Evolutionary conservation across 2,329 filamentous ascomycete genomes (phyloP).

Genomic region (Colletotrichum higginsianum): DNA sequence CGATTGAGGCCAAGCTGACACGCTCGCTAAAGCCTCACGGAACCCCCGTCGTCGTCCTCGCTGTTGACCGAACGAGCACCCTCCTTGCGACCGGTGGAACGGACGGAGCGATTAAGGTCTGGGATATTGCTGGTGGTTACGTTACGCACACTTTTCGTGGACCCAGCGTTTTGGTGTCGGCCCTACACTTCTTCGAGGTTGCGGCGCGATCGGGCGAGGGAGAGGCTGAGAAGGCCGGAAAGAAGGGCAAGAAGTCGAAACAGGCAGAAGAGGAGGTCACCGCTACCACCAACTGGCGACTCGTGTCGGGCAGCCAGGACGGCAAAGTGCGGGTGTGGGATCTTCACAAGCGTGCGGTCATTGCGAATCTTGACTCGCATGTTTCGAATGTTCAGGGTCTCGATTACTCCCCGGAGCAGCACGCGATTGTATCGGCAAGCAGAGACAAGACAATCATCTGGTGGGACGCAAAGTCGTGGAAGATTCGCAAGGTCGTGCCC

Average conservation of each 20-base stretch:
- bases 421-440: conserved; percentile 85
- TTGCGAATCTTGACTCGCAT: conserved; percentile 88
- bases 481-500: conserved; percentile 83
- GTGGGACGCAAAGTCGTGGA: conserved; percentile 92
- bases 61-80: conserved; percentile 89
- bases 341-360: conserved; percentile 83
- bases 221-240: conserved; percentile 57
- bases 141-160: conserved; percentile 96
- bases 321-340: conserved; percentile 95
- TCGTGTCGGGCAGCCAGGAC: conserved; percentile 94
- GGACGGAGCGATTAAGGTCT: conserved; percentile 95
- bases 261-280: conserved; percentile 58
- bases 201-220: conserved; percentile 60
- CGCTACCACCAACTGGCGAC: conserved; percentile 73
- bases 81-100: conserved; percentile 93
- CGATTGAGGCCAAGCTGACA: conserved; percentile 77
- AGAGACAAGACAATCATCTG: conserved; percentile 95
- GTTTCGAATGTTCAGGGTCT: conserved; percentile 93
- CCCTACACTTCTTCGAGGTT: conserved; percentile 91
- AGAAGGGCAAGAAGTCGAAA: conserved; percentile 61
- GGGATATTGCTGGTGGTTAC: conserved; percentile 93
- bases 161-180: conserved; percentile 91
- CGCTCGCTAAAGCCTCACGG: conserved; percentile 91
- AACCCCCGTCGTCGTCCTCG: conserved; percentile 89
- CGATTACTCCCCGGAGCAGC: conserved; percentile 83